phyloP scores from a whole-genome alignment of 108 stramenopile genomes.

The Mediolabrus comicus region DNA sequence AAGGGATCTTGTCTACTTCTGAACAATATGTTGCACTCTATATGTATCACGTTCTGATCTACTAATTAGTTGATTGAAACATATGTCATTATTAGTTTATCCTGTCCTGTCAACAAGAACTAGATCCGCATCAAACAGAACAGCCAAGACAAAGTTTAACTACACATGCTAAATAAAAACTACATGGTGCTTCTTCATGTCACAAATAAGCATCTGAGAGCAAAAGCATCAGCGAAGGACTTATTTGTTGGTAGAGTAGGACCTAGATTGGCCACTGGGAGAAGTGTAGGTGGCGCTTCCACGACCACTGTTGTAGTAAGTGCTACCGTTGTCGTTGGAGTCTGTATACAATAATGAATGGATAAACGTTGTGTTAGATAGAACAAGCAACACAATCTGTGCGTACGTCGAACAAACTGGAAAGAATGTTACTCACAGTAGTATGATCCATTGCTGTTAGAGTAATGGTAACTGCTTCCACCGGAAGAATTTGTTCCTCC shows the following conservation, averaged over 20 bases:
- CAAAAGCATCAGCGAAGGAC: background rate
- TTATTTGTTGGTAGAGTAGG: constrained; percentile 42
- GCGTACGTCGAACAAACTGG: no score
- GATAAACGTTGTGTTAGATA: no score
- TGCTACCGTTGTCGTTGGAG: constrained; percentile 83
- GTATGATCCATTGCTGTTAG: constrained; percentile 78
- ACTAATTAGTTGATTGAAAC: background rate
- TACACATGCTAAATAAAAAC: no score
- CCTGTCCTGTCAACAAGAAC: background rate
- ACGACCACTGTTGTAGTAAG: constrained; percentile 77
- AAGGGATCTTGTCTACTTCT: no score
- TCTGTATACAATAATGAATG: no score
- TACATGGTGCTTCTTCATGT: no score
- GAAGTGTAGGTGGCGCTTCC: constrained; percentile 72
- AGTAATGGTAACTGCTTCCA: constrained; percentile 78
- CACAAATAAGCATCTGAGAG: background rate
- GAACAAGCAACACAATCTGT: no score
- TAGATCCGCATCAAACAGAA: background rate
- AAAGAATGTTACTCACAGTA: no score
- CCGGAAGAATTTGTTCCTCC: constrained; percentile 74
- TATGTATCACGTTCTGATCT: no score
- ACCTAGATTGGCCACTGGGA: constrained; percentile 46
- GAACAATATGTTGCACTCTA: no score
- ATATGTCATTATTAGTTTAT: background rate
- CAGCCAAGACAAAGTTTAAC: background rate